Base-by-base conservation (phyloP, 345 rosid genomes). In the Aurinia saxatilis region DNA sequence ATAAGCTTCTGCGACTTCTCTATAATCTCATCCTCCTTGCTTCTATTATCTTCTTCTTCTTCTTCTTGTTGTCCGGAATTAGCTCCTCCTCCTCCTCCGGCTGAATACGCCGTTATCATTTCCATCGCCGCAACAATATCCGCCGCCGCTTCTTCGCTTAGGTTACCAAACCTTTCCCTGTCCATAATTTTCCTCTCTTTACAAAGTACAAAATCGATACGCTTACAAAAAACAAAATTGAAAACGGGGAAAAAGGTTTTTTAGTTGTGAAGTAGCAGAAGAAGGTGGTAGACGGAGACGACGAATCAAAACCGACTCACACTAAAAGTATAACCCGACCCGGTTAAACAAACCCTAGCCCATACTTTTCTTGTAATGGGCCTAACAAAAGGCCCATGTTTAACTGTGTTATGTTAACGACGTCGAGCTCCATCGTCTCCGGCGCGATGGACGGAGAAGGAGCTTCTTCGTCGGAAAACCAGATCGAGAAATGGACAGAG, bases 1-100 rank as follows among this genome's bases (percentile, higher is more conserved):
- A 93, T 93, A 17, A 81, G 78, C 45, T 53, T 72, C 78, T 87
- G 91, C 17, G 97, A 96, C 77, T 84, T 82, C 5, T 51, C 87
- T 60, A 79, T 57, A 66, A 90, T 56, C 75, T 78, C 85, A 5
- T 82, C 95, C 25, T 90, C 97, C 4, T 73, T 84, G 46, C 63
- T 80, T 80, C 59, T 67, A n/a, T n/a, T n/a, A n/a, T n/a, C n/a
- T n/a, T n/a, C n/a, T 30, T 34, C 38, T 57, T 73, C 84, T 54
- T 66, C 83, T 21, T 73, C 85, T 2, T 67, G 75, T 57, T 65
- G 74, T 23, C 34, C 76, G 46, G 36, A 51, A 17, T 54, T 46
- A 25, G 41, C 66, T 54, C 66, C 57, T 15, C 60, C 34, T 9
- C 40, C 66, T 54, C 66, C 57, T 15, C 60, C 34, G 11, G 53